A percentile compares a stretch with the other conserved stretches of the same genome.
phyloP scores from a whole-genome alignment of 495 filamentous ascomycete species.

The Filosporella fistucella region DNA sequence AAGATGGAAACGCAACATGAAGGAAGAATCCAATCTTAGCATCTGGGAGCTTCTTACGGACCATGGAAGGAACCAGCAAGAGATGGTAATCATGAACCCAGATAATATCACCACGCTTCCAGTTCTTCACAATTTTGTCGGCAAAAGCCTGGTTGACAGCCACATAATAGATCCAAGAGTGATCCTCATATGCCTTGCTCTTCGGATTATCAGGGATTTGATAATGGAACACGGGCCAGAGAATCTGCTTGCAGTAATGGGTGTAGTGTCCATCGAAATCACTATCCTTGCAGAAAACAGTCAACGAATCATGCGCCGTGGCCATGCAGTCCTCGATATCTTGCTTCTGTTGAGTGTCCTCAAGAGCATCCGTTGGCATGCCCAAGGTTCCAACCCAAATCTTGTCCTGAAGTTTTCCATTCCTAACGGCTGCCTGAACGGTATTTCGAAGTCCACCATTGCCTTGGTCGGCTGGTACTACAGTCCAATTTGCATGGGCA shows the following conservation, averaged over 20 bases:
- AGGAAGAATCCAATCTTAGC: conserved; percentile 94
- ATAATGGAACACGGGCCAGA: conserved; percentile 93
- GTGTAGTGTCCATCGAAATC: conserved; percentile 91
- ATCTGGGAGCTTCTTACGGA: conserved; percentile 79
- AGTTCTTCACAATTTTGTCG: conserved; percentile 80
- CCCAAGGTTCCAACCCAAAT: conserved; percentile 89
- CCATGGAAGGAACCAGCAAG: conserved; percentile 85
- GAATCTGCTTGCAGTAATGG: conserved; percentile 88
- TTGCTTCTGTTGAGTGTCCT: conserved; percentile 60
- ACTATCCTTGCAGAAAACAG: conserved; percentile 78
- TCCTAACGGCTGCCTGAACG: conserved; percentile 66
- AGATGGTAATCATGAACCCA: conserved; percentile 97
- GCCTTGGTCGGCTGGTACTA: conserved; percentile 79
- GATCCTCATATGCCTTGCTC: conserved; percentile 94
- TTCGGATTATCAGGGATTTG: conserved; percentile 95
- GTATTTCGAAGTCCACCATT: conserved; percentile 90
- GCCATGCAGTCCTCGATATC: conserved; percentile 76
- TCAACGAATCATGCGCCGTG: conserved; percentile 72
- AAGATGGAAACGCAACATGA: conserved; percentile 91
- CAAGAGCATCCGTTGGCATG: conserved; percentile 81
- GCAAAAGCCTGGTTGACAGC: conserved; percentile 88
- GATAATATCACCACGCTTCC: conserved; percentile 84
- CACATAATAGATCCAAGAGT: conserved; percentile 92
- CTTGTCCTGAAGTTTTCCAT: conserved; percentile 59
- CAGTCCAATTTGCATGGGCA: conserved; percentile 68